Percentiles rank a stretch among this genome's conserved stretches.
phyloP scores from a whole-genome alignment of 2,329 filamentous ascomycete genomes.

The Hymenoscyphus fraxineus region DNA sequence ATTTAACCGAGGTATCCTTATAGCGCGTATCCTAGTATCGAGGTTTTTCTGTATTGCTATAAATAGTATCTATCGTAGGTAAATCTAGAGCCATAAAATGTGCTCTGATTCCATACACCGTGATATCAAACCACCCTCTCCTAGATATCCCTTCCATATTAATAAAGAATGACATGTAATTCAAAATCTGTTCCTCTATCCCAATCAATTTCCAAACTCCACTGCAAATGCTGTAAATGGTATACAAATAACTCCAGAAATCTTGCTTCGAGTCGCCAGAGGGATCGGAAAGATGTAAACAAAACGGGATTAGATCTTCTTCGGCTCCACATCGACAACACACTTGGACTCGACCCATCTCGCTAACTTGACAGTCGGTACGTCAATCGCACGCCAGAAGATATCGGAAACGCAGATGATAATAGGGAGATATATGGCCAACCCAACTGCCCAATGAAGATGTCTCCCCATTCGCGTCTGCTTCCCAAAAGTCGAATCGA shows the following conservation, averaged over 20 bases:
- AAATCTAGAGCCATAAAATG: too few species aligned
- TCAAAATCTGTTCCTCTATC: background rate
- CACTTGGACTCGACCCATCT: slow-evolving; percentile 42
- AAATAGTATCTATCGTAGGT: too few species aligned
- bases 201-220: background rate
- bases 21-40: too few species aligned
- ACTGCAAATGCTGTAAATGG: background rate
- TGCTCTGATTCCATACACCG: too few species aligned
- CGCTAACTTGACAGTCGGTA: slow-evolving; percentile 46
- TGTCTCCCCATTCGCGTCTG: slow-evolving; percentile 26
- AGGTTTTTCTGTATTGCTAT: too few species aligned
- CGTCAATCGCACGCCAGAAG: slow-evolving; percentile 56
- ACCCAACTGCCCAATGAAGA: slow-evolving; percentile 35
- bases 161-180: background rate
- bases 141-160: background rate
- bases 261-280: background rate
- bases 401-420: slow-evolving; percentile 52
- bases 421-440: slow-evolving; percentile 44
- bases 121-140: background rate
- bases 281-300: background rate
- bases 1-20: too few species aligned
- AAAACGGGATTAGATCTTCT: slow-evolving; percentile 10
- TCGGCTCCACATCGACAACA: slow-evolving; percentile 20
- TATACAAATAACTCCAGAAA: background rate
- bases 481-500: slow-evolving; percentile 22